A percentile compares a stretch with the other conserved stretches of the same genome.
phyloP scores from a whole-genome alignment of 192 early-diverging fungal species.

The Mortierella antarctica region DNA sequence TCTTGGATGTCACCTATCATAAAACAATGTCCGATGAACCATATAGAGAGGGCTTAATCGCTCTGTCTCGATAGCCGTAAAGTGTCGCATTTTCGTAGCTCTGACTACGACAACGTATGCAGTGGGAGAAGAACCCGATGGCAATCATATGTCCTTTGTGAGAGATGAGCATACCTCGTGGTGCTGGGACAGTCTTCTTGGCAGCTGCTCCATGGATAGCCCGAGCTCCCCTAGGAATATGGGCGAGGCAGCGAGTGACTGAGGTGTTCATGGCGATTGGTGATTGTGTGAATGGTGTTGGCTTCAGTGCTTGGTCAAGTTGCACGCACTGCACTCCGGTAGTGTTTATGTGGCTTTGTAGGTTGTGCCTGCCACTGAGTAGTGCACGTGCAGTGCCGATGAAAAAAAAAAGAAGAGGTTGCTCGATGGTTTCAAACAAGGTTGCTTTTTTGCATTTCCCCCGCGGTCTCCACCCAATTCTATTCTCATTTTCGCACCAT shows the following conservation, averaged over 20 bases:
- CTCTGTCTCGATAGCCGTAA: neutral
- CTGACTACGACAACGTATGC: neutral
- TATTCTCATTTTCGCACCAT: neutral
- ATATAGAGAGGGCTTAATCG: neutral
- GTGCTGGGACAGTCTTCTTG: conserved; percentile 40
- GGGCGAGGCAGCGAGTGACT: conserved; percentile 36
- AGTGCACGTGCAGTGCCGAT: too few species aligned
- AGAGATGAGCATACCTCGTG: conserved; percentile 27
- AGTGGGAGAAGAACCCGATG: neutral
- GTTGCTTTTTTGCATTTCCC: conserved; percentile 6
- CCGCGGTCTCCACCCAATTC: neutral
- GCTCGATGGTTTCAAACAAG: neutral
- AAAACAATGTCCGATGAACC: neutral
- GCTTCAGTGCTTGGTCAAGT: neutral
- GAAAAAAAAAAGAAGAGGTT: too few species aligned
- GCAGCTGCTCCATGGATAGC: conserved; percentile 24
- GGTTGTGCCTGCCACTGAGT: too few species aligned
- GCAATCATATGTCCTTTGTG: neutral
- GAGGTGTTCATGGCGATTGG: conserved; percentile 14
- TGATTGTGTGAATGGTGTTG: neutral
- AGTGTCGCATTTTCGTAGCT: neutral
- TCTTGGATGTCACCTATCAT: conserved; percentile 43
- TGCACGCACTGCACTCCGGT: too few species aligned
- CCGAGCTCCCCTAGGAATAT: conserved; percentile 18
- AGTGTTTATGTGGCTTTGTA: too few species aligned